phyloP scores from a whole-genome alignment of 805 yeast species.

The Yamadazyma tumulicola region DNA sequence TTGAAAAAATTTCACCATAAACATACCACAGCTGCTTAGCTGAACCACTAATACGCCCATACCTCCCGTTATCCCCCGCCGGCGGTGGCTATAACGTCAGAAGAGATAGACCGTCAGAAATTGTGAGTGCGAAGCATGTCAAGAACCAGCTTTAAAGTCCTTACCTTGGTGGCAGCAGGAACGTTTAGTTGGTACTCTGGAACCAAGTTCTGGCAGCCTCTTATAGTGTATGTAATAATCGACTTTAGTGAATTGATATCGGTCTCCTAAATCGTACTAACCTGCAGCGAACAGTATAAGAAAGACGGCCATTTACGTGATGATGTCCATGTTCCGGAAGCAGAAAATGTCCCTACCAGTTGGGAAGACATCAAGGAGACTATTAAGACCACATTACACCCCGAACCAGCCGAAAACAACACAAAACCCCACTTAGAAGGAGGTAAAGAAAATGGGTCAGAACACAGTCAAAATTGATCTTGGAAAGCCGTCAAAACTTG shows the following conservation, averaged over 20 bases:
- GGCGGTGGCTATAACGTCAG: no score
- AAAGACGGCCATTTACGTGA: conserved; percentile 63
- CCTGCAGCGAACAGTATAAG: conserved; percentile 53
- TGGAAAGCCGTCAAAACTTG: no score
- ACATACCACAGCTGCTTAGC: no score
- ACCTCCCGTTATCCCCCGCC: no score
- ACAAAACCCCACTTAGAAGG: background rate
- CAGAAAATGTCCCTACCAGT: conserved; percentile 29
- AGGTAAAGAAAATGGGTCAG: background rate
- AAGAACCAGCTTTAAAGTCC: conserved; percentile 15
- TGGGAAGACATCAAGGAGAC: conserved; percentile 36
- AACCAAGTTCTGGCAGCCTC: conserved; percentile 68
- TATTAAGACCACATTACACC: conserved; percentile 30
- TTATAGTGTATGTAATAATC: conserved; percentile 54
- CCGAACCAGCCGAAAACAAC: conserved; percentile 15
- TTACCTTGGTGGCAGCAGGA: conserved; percentile 17
- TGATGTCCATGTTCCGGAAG: conserved; percentile 55
- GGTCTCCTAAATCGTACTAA: conserved; percentile 6
- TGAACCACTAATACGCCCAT: no score
- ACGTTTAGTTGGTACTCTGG: conserved; percentile 46
- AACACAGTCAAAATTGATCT: background rate
- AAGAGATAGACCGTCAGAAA: no score
- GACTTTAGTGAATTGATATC: background rate
- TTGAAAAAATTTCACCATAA: no score
- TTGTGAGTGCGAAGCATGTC: conserved; percentile 5